Base-by-base conservation (phyloP, 2,329 filamentous ascomycete genomes). In the Plectosphaerella sp. region DNA sequence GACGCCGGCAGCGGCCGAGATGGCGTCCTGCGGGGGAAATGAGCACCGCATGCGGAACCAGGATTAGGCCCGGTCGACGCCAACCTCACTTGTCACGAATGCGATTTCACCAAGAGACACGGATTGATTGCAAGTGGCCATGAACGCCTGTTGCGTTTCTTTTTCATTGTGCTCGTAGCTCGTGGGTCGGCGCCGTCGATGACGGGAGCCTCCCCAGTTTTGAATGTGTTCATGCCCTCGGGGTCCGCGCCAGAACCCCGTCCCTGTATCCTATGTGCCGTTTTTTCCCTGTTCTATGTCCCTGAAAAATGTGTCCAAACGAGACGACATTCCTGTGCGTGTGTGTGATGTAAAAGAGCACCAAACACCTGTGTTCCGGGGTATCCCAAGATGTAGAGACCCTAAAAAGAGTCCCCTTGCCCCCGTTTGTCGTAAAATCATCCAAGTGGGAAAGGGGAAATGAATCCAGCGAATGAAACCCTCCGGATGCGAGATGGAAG, bases 401-500 rank as follows among this genome's bases (percentile, higher is more conserved):
- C 41, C 41, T 43, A 43, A n/a, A 9, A n/a, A 18, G 15, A 43
- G n/a, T n/a, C 41, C 41, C 41, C 7, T 43, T 20, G 22, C 22
- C 41, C 41, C 41, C 28, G 4, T 22, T 20, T 12, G 51, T 53
- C 16, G 24, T 50, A 47, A 48, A 52, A 46, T 22, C 52, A 55
- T 53, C 54, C 50, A 33, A 53, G 50, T 50, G 50, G 54, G 45
- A 46, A 55, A 52, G 35, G 45, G n/a, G 36, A 22, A 48, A 42
- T 37, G 36, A 39, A 52, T 52, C 50, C 55, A 54, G 50, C 52
- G 55, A 56, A 51, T 52, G 52, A 52, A 51, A 51, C 53, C 58
- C 57, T 55, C 54, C 52, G 53, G 55, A 52, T 53, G 54, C 55
- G 51, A 61, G 48, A 62, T 63, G 51, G 48, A 52, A 53, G 51